Evolutionary conservation across 140 eudicot genomes (phyloP).

Genomic region (Senecio squalidus): DNA sequence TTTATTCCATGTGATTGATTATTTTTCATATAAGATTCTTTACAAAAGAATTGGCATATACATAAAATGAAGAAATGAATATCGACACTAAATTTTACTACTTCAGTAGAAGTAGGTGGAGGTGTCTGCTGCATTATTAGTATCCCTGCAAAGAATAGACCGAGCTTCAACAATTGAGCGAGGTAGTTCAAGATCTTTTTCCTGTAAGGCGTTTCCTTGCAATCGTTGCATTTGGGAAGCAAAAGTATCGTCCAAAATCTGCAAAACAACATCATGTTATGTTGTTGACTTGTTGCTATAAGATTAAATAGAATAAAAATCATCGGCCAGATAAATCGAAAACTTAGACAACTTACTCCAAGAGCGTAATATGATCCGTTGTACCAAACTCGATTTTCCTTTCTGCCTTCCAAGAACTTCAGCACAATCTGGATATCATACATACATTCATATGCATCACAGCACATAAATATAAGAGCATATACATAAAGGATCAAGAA

Average conservation of each 20-base stretch:
- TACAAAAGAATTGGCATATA: conserved; percentile 30
- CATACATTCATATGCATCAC: conserved; percentile 15
- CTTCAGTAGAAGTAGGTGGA: conserved; percentile 45
- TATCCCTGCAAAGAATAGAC: conserved; percentile 76
- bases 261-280: conserved; percentile 21
- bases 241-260: conserved; percentile 85
- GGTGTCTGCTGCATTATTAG: conserved; percentile 53
- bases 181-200: conserved; percentile 81
- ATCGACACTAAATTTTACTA: neutral
- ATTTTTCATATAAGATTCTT: conserved; percentile 20
- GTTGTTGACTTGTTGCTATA: too few relatives aligned
- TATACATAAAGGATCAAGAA: neutral
- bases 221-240: conserved; percentile 95
- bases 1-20: neutral
- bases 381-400: conserved; percentile 92
- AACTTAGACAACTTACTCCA: conserved; percentile 53
- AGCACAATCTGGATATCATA: conserved; percentile 55
- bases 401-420: conserved; percentile 85
- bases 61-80: neutral
- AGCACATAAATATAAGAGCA: neutral
- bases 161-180: conserved; percentile 82
- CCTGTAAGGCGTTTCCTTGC: conserved; percentile 82
- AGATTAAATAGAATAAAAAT: neutral
- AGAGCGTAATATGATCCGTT: conserved; percentile 88
- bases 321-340: neutral